phyloP scores from a whole-genome alignment of 805 yeast genomes.

The Candida coquimbonensis region DNA sequence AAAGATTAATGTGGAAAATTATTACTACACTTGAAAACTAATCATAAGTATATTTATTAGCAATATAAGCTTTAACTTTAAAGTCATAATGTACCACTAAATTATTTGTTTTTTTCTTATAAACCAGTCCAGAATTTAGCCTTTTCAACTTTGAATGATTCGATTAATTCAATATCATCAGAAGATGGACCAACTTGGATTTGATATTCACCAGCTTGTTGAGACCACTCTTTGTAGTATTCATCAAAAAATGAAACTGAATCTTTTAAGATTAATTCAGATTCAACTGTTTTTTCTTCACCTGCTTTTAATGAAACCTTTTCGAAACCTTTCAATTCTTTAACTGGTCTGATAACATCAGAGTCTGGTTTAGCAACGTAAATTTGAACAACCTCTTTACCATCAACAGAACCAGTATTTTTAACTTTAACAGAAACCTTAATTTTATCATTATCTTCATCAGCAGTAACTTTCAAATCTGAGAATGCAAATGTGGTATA shows the following conservation, averaged over 20 bases:
- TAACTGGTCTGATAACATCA: constrained; percentile 40
- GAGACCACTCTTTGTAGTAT: constrained; percentile 40
- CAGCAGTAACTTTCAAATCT: constrained; percentile 28
- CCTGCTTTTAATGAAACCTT: constrained; percentile 42
- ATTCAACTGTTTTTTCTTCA: constrained; percentile 28
- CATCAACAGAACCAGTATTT: constrained; percentile 40
- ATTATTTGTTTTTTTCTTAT: background rate
- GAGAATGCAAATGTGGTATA: constrained; percentile 42
- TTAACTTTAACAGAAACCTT: constrained; percentile 32
- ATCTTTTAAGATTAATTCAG: constrained; percentile 36
- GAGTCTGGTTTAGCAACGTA: constrained; percentile 35
- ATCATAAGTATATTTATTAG: background rate
- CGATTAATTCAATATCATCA: constrained; percentile 22
- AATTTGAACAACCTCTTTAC: constrained; percentile 49
- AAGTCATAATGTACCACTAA: background rate
- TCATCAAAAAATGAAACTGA: constrained; percentile 48
- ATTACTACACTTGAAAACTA: background rate
- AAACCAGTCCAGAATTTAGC: constrained; percentile 11
- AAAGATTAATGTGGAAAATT: constrained; percentile 6
- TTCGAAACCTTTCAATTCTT: constrained; percentile 53
- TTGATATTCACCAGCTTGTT: constrained; percentile 42
- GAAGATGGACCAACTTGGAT: constrained; percentile 39
- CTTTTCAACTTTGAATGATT: constrained; percentile 17
- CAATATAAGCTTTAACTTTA: background rate
- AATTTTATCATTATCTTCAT: constrained; percentile 21